phyloP scores from a whole-genome alignment of 805 yeast species.

The Peterozyma xylosa region DNA sequence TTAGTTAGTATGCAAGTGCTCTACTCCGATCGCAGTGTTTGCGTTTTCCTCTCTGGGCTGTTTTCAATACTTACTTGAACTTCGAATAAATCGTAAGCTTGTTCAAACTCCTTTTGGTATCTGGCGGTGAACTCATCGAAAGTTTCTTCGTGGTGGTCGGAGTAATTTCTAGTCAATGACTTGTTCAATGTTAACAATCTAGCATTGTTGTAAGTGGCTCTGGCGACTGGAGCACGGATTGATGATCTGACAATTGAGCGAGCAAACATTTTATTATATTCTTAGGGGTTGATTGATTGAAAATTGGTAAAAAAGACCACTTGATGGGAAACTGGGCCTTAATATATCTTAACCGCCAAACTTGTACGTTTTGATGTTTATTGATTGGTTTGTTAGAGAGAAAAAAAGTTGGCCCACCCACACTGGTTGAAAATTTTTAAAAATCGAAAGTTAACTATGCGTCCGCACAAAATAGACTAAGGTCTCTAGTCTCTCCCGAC shows the following conservation, averaged over 20 bases:
- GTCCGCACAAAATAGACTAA: too few species aligned
- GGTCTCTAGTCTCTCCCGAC: too few species aligned
- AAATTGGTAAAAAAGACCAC: neutral
- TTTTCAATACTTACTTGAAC: slow-evolving; percentile 41
- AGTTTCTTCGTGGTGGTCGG: slow-evolving; percentile 83
- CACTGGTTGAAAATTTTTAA: neutral
- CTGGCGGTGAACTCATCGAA: slow-evolving; percentile 89
- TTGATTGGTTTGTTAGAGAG: neutral
- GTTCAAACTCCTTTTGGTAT: slow-evolving; percentile 93
- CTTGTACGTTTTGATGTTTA: neutral
- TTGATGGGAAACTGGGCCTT: neutral
- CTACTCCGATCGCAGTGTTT: neutral
- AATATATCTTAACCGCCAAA: neutral
- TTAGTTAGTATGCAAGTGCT: neutral
- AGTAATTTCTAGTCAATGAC: slow-evolving; percentile 40
- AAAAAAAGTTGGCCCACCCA: neutral
- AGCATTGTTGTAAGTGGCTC: slow-evolving; percentile 10
- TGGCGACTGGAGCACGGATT: slow-evolving; percentile 14
- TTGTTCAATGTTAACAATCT: slow-evolving; percentile 14
- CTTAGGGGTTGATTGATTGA: neutral
- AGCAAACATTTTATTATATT: slow-evolving; percentile 21
- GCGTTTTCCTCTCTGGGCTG: neutral
- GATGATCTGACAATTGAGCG: slow-evolving; percentile 27
- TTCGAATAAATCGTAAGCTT: slow-evolving; percentile 82
- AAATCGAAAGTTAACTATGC: neutral